Percentiles rank a stretch among this genome's conserved stretches.
Conservation (phyloP, 83 land plant genomes). For the Picea engelmannii region DNA sequence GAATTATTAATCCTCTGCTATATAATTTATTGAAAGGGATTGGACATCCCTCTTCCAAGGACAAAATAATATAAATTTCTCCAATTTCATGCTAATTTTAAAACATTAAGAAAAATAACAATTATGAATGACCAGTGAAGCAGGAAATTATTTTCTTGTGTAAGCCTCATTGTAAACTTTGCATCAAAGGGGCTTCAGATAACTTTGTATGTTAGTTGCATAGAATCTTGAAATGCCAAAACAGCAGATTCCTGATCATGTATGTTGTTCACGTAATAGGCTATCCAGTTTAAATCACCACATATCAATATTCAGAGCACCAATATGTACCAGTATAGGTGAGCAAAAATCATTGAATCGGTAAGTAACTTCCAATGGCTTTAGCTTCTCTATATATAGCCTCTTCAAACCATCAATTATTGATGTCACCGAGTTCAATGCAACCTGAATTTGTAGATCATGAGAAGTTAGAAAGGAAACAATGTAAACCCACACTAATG, state of each 20-base stretch:
- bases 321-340: conserved; percentile 68
- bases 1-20: background rate
- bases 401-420: conserved; percentile 92
- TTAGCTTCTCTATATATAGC: conserved; percentile 85
- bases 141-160: background rate
- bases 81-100: background rate
- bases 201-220: background rate
- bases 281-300: background rate
- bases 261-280: background rate
- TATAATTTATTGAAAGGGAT: background rate
- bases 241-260: background rate
- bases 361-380: conserved; percentile 89
- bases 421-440: conserved; percentile 78
- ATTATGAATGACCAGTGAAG: background rate
- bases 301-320: background rate
- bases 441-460: conserved; percentile 36
- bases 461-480: background rate
- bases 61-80: background rate
- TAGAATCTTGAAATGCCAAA: background rate
- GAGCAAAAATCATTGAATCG: conserved; percentile 94
- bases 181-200: background rate
- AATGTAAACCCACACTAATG: background rate
- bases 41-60: background rate
- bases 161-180: background rate
- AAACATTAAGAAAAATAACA: background rate